Evolutionary conservation across 805 yeast species (phyloP).

Genomic region (Kodamaea hsintzibuensis): DNA sequence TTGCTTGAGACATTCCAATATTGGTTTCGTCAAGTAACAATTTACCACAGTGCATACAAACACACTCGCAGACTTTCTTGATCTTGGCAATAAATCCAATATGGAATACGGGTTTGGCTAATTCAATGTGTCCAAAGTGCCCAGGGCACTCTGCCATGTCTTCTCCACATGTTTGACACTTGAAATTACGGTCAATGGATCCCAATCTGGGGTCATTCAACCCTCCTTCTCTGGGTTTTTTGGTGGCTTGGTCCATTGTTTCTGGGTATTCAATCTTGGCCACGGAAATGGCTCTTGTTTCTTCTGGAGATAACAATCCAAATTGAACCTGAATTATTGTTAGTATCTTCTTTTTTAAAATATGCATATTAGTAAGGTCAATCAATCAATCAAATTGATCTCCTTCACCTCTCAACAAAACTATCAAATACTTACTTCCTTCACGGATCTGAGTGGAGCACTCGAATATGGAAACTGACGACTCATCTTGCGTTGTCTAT

Average conservation of each 20-base stretch:
- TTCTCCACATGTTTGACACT: slow-evolving; percentile 99
- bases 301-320: slow-evolving; percentile 97
- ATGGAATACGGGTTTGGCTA: slow-evolving; percentile 98
- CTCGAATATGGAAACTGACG: slow-evolving; percentile 85
- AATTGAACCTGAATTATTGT: slow-evolving; percentile 68
- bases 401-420: too few species aligned
- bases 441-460: slow-evolving; percentile 96
- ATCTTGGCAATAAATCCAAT: slow-evolving; percentile 95
- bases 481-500: slow-evolving; percentile 35
- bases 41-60: slow-evolving; percentile 99
- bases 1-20: slow-evolving; percentile 81
- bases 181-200: slow-evolving; percentile 93
- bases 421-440: slow-evolving; percentile 64
- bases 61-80: slow-evolving; percentile 93
- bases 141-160: slow-evolving; percentile 99
- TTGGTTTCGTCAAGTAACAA: slow-evolving; percentile 81
- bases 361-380: too few species aligned
- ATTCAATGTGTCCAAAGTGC: slow-evolving; percentile 97
- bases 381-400: background rate
- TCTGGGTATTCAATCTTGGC: slow-evolving; percentile 98
- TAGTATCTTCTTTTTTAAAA: slow-evolving; percentile 14
- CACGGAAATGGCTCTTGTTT: slow-evolving; percentile 91
- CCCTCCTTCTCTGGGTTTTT: slow-evolving; percentile 95
- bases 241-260: slow-evolving; percentile 98
- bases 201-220: slow-evolving; percentile 96